These are phyloP conservation scores for Quercus parvula DNA, from an alignment of 306 rosid species.

Conservation along the genomic window DNA sequence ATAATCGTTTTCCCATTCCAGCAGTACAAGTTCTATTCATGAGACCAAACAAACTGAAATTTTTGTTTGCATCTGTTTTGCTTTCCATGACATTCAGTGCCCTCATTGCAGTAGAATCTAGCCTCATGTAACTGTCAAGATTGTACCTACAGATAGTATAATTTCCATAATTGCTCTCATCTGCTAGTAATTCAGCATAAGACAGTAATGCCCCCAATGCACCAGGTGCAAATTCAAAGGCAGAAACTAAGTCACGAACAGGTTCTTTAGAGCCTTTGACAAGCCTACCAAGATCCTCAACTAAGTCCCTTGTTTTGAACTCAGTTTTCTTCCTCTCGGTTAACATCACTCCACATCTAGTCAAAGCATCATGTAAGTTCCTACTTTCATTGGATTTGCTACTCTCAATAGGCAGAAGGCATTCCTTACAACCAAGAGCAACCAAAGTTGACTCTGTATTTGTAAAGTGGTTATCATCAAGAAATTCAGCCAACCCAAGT, in stretches of 20 bases:
- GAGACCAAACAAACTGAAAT: conserved; percentile 93
- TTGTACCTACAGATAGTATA: conserved; percentile 67
- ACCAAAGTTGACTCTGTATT: conserved; percentile 86
- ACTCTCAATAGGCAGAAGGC: conserved; percentile 68
- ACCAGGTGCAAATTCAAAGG: conserved; percentile 85
- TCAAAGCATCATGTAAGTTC: conserved; percentile 61
- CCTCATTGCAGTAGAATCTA: conserved; percentile 93
- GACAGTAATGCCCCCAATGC: conserved; percentile 86
- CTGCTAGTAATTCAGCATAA: conserved; percentile 84
- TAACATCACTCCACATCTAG: conserved; percentile 84
- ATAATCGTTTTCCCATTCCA: conserved; percentile 93
- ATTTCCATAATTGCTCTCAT: conserved; percentile 87
- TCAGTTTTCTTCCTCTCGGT: conserved; percentile 87
- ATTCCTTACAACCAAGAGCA: conserved; percentile 96
- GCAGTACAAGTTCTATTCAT: conserved; percentile 97
- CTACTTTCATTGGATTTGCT: conserved; percentile 61
- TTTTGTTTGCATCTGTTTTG: conserved; percentile 94
- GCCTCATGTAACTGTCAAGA: conserved; percentile 82
- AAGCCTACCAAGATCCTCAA: conserved; percentile 86
- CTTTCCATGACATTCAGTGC: conserved; percentile 89
- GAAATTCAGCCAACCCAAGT: conserved; percentile 88
- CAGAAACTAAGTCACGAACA: conserved; percentile 78
- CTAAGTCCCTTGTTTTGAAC: conserved; percentile 85
- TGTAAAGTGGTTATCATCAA: conserved; percentile 89
- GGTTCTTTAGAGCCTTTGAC: conserved; percentile 93